Evolutionary conservation across 169 alveolate species (phyloP), one percentile per base, ranked within the genome.

Genomic region (Plasmodium malariae): DNA sequence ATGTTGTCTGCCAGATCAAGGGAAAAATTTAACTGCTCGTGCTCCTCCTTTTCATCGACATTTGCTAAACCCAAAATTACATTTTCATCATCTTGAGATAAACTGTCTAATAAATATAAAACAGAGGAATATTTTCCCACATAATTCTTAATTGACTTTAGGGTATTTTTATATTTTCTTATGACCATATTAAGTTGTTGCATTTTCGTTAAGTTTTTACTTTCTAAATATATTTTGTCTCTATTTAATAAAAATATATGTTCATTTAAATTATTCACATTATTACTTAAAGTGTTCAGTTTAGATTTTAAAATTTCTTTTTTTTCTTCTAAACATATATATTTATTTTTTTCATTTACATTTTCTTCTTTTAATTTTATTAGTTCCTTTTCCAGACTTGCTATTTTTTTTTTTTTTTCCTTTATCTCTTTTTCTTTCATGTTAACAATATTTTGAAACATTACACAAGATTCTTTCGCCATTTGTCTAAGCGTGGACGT

Each of bases 401-500:
- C 7, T 3, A 62, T 76, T 59, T 60, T 60, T 28, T 76, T 48
- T 28, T 43, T 63, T 21, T 49, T 60, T 28, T 76, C 76, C n/a
- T 11, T 76, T 60, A 76, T 36, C 14, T 76, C 88, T 14, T 37
- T 45, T 45, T 76, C 88, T 24, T 76, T 76, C 49, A 62, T 24
- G 24, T 49, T 28, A 19, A 76, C 17, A 40, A 54, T 26, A 3
- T 51, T 54, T 62, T 76, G 88, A 32, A 76, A 76, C 49, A 76
- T 76, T 14, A 21, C 9, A 21, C 88, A 76, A 1, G 88, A 76
- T 36, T 76, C 88, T 48, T 45, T 65, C 14, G 88, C 88, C 74
- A 76, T 76, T 0, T 12, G 24, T 14, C 65, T 76, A 26, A 76
- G 19, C 9, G 21, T 0, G 0, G 21, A 14, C 9, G 43, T 30